Percentiles rank a stretch among this genome's conserved stretches.
These are phyloP conservation scores for Sphagnum magellanicum DNA, from an alignment of 228 moss, liverwort and hornwort genomes.

Conservation along the genomic window DNA sequence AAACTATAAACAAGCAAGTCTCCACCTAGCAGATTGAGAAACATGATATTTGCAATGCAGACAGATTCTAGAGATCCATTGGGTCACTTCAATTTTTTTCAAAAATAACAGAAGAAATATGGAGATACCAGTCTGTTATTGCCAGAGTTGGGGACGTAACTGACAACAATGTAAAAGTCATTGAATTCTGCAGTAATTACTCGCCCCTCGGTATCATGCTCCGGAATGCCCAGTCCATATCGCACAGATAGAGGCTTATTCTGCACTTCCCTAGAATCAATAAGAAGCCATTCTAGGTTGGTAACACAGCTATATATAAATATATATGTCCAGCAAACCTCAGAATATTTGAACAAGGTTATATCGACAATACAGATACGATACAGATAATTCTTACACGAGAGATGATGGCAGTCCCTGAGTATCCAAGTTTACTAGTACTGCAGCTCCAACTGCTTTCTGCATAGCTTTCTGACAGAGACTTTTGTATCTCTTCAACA, in stretches of 20 bases:
- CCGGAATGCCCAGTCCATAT: slow-evolving; percentile 66
- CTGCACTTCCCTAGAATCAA: slow-evolving; percentile 17
- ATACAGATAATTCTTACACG: slow-evolving; percentile 33
- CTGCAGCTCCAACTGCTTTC: slow-evolving; percentile 90
- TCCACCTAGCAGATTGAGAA: no score
- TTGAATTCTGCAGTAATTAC: slow-evolving; percentile 84
- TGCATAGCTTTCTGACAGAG: slow-evolving; percentile 45
- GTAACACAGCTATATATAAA: no score
- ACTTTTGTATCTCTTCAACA: slow-evolving; percentile 49
- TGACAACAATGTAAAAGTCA: slow-evolving; percentile 56
- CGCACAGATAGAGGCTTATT: slow-evolving; percentile 70
- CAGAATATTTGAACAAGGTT: neutral
- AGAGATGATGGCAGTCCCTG: slow-evolving; percentile 87
- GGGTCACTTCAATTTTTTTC: no score
- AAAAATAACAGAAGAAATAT: neutral
- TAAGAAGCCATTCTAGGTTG: no score
- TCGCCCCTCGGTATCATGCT: slow-evolving; percentile 81
- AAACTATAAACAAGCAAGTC: no score
- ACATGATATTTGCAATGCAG: no score
- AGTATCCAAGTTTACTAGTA: slow-evolving; percentile 80
- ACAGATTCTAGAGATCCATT: no score
- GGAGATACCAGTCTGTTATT: slow-evolving; percentile 68
- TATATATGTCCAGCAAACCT: no score
- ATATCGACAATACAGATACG: neutral
- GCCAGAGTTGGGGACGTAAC: slow-evolving; percentile 90